Conservation (phyloP, 2,329 filamentous ascomycete species). For the Incumbomyces delicatus region DNA sequence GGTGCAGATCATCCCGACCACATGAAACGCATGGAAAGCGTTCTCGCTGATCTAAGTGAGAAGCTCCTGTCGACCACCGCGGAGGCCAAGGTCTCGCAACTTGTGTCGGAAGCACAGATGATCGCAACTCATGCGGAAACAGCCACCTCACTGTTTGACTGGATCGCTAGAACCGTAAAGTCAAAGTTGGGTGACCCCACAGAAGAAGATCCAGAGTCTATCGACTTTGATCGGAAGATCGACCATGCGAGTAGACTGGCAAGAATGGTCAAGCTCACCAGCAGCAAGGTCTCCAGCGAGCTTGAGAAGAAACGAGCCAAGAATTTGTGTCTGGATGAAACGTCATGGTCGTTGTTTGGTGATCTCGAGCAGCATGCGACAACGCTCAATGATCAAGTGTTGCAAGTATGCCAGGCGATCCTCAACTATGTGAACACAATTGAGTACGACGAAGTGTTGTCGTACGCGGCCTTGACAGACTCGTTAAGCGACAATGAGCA, state of each 20-base stretch:
- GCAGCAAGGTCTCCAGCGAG: slow-evolving; percentile 65
- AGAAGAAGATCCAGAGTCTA: slow-evolving; percentile 60
- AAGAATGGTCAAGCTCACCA: slow-evolving; percentile 72
- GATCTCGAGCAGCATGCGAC: slow-evolving; percentile 55
- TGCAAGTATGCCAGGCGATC: slow-evolving; percentile 57
- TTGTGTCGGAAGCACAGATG: slow-evolving; percentile 56
- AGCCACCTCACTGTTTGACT: slow-evolving; percentile 60
- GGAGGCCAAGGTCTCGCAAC: slow-evolving; percentile 22
- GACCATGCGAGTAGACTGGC: slow-evolving; percentile 66
- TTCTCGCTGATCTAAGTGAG: slow-evolving; percentile 78
- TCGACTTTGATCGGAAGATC: slow-evolving; percentile 59
- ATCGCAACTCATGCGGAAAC: slow-evolving; percentile 68
- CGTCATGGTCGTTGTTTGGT: slow-evolving; percentile 60
- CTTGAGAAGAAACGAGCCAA: slow-evolving; percentile 68
- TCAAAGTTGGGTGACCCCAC: slow-evolving; percentile 47
- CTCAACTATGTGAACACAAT: slow-evolving; percentile 61
- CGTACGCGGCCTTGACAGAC: background rate
- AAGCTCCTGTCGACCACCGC: slow-evolving; percentile 42
- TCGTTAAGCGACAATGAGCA: background rate
- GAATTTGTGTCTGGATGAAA: slow-evolving; percentile 61
- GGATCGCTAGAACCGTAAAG: slow-evolving; percentile 55
- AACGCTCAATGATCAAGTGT: slow-evolving; percentile 56
- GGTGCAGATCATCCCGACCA: slow-evolving; percentile 73
- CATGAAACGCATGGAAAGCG: slow-evolving; percentile 70
- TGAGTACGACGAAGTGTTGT: slow-evolving; percentile 6